Evolutionary conservation across 495 filamentous ascomycete genomes (phyloP), one percentile per base, ranked within the genome.

Genomic region (Umbilicaria muhlenbergii): DNA sequence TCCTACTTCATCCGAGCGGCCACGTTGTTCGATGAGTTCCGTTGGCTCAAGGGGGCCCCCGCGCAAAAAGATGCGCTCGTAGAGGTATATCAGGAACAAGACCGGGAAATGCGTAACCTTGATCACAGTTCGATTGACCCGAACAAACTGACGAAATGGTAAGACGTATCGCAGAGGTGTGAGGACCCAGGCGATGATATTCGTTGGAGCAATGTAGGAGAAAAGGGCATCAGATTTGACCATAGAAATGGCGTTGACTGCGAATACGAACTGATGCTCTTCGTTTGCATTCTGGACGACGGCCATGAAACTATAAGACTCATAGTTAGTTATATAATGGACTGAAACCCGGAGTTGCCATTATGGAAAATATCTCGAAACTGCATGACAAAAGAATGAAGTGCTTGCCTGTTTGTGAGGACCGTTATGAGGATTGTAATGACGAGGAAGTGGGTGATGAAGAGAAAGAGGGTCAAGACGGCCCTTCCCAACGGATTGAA

Each of bases 401-500:
- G 24, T 6, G 24, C 24, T 28, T 28, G 24, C 24, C 24, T 28
- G 57, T 94, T 94, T 1, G 86, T 91, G 34, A 94, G 65, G 24
- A 95, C 88, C 0, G 86, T 91, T 54, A 96, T 86, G 38, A 96
- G 63, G 38, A 94, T 89, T 7, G 88, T 92, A 32, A 94, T 77
- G n/a, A 94, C 78, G 39, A 94, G 70, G 52, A 94, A 96, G 60
- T 94, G 89, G 59, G 84, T 88, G 42, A 94, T 89, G 58, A 94
- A 81, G 17, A 96, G 68, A 55, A 94, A 94, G 12, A 88, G 51
- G 0, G 76, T 77, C 52, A 94, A 60, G 18, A 94, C 71, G 0
- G 68, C 60, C 50, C 78, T 83, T 3, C 86, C 89, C 36, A 94
- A 63, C 36, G 72, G 52, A 53, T 85, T 87, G 50, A 88, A 94